A percentile compares a stretch with the other conserved stretches of the same genome.
These are phyloP conservation scores for Candida glucosophila DNA, from an alignment of 1,139 yeast genomes.

Conservation along the genomic window DNA sequence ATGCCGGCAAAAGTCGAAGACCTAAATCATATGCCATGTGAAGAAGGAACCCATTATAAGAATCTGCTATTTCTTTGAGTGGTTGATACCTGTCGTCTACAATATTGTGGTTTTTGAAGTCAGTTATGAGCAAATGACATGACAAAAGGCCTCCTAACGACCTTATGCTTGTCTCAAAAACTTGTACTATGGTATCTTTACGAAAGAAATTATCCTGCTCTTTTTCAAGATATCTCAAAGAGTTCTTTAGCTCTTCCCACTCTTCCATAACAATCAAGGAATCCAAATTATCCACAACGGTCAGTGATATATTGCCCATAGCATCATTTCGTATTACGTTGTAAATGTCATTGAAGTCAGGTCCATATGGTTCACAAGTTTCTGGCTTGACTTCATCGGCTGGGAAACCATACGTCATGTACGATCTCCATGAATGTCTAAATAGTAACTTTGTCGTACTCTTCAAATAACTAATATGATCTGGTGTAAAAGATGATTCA, in stretches of 20 bases:
- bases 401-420: conserved; percentile 68
- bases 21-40: conserved; percentile 69
- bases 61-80: conserved; percentile 13
- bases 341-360: conserved; percentile 43
- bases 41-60: conserved; percentile 64
- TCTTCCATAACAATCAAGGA: conserved; percentile 69
- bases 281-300: conserved; percentile 72
- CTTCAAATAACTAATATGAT: conserved; percentile 38
- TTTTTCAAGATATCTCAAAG: conserved; percentile 38
- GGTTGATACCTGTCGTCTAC: conserved; percentile 5
- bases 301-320: conserved; percentile 73
- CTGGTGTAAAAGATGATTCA: conserved; percentile 38
- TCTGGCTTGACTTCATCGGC: conserved; percentile 76
- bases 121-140: conserved; percentile 60
- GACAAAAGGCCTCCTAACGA: conserved; percentile 73
- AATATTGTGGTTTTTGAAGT: conserved; percentile 11
- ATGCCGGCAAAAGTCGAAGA: conserved; percentile 56
- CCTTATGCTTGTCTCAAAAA: conserved; percentile 78
- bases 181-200: conserved; percentile 68
- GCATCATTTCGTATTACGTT: conserved; percentile 73
- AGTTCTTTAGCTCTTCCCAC: conserved; percentile 41
- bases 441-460: conserved; percentile 51
- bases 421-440: conserved; percentile 70
- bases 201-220: conserved; percentile 38
- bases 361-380: conserved; percentile 59